phyloP scores from a whole-genome alignment of 768 basidiomycete species.

The Mycena albidolilacea region DNA sequence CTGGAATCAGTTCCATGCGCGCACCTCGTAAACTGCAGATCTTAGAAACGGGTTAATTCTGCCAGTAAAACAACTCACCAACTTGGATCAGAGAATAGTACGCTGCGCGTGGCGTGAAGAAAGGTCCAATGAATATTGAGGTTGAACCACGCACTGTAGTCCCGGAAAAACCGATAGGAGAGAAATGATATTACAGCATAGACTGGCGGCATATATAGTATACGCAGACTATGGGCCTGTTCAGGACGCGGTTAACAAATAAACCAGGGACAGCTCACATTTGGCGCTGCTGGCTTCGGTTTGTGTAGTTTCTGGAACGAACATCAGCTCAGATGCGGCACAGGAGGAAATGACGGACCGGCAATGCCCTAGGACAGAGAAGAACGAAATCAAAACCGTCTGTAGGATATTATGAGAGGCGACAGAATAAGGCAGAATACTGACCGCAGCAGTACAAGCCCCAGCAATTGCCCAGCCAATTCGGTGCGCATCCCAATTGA shows the following conservation, averaged over 20 bases:
- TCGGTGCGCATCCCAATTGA: slow-evolving; percentile 69
- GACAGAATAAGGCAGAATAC: slow-evolving; percentile 41
- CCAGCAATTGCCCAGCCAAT: slow-evolving; percentile 77
- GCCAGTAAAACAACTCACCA: slow-evolving; percentile 47
- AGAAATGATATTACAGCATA: slow-evolving; percentile 90
- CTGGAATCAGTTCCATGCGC: slow-evolving; percentile 71
- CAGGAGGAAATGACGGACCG: slow-evolving; percentile 58
- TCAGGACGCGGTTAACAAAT: slow-evolving; percentile 16
- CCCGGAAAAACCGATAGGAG: slow-evolving; percentile 87
- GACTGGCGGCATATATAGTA: slow-evolving; percentile 88
- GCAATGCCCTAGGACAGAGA: slow-evolving; percentile 74
- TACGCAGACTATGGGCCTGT: slow-evolving; percentile 68
- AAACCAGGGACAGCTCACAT: slow-evolving; percentile 63
- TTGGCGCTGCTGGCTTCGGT: slow-evolving; percentile 83
- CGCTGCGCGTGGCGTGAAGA: slow-evolving; percentile 25
- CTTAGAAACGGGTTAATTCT: slow-evolving; percentile 12
- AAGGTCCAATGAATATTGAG: neutral
- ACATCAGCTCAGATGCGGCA: neutral
- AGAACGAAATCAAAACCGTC: slow-evolving; percentile 73
- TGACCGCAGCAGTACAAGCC: slow-evolving; percentile 63
- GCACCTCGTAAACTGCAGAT: slow-evolving; percentile 80
- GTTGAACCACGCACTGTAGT: slow-evolving; percentile 66
- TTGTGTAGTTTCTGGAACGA: slow-evolving; percentile 77
- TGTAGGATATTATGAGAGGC: slow-evolving; percentile 43
- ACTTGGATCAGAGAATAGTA: slow-evolving; percentile 64